phyloP scores from a whole-genome alignment of 257 asterid species.

The Ilex aquifolium region DNA sequence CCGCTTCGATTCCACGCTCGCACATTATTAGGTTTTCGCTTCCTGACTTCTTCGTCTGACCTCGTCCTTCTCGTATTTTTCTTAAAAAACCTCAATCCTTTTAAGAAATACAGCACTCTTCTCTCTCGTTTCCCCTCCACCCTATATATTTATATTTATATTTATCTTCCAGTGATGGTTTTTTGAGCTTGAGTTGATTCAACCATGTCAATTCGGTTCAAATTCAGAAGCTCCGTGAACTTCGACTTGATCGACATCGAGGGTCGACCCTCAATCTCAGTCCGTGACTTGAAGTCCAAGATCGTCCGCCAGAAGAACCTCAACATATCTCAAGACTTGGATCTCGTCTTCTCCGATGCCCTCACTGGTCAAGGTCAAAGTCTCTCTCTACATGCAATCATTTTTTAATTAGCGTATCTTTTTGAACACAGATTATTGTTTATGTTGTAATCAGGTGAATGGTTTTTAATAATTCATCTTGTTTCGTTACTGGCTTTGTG shows the following conservation, averaged over 20 bases:
- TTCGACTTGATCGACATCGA: constrained; percentile 57
- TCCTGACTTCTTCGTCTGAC: not conserved
- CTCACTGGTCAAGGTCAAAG: constrained; percentile 53
- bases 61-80: not conserved
- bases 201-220: constrained; percentile 73
- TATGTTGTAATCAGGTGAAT: not conserved
- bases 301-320: constrained; percentile 42
- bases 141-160: no score
- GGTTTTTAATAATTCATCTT: not conserved
- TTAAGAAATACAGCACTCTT: not conserved
- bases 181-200: no score
- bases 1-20: not conserved
- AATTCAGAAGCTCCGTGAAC: constrained; percentile 64
- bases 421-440: not conserved
- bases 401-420: not conserved
- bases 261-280: constrained; percentile 50
- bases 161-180: no score
- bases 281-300: constrained; percentile 45
- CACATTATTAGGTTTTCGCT: not conserved
- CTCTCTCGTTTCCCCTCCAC: not conserved
- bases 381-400: not conserved
- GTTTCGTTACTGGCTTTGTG: not conserved
- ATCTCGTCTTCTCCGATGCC: constrained; percentile 70
- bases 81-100: not conserved
- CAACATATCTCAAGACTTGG: constrained; percentile 59